These are phyloP conservation scores for grape (Vitis vinifera) DNA, from an alignment of 164 flowering plant species.

Conservation along the genomic window ASM3070453v1 NC_081823.1:27065001-27065500, in stretches of 20 bases:
- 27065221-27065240: conserved; percentile 90
- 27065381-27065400: neutral
- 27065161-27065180: too few species aligned
- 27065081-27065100: conserved; percentile 96
- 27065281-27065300: conserved; percentile 75
- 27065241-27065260: conserved; percentile 77
- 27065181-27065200: neutral
- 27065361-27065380: neutral
- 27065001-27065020: conserved; percentile 78
- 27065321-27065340: neutral
- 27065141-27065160: neutral
- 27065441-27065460: too few species aligned
- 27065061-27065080: conserved; percentile 95
- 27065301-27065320: conserved; percentile 51
- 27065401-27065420: too few species aligned
- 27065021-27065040: conserved; percentile 75
- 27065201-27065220: conserved; percentile 78
- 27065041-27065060: conserved; percentile 86
- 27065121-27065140: conserved; percentile 29
- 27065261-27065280: conserved; percentile 99
- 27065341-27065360: neutral
- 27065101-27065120: conserved; percentile 93
- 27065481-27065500: neutral
- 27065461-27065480: too few species aligned
- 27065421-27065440: too few species aligned